Evolutionary conservation across 129 eudicot species (phyloP).

Genomic region (Chrysanthemum seticuspe): DNA sequence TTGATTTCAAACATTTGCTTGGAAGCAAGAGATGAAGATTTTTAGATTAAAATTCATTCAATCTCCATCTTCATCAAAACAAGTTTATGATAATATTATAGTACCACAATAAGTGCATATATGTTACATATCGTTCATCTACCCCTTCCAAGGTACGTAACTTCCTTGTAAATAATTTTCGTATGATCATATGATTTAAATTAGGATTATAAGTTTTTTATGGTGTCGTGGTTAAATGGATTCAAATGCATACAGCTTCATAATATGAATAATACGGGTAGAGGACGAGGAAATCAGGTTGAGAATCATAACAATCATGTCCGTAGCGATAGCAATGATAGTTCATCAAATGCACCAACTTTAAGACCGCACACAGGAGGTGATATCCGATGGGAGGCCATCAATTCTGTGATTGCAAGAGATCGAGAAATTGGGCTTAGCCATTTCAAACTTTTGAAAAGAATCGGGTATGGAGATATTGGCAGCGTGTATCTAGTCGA

Average conservation of each 20-base stretch:
- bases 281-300: neutral
- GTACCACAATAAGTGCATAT: neutral
- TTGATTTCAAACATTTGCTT: constrained; percentile 1
- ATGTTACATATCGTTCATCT: constrained; percentile 2
- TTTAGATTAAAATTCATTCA: neutral
- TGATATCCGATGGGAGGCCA: constrained; percentile 23
- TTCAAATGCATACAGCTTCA: constrained; percentile 5
- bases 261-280: constrained; percentile 12
- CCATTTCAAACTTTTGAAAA: constrained; percentile 21
- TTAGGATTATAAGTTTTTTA: no score
- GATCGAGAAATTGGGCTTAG: constrained; percentile 15
- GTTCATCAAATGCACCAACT: constrained; percentile 17
- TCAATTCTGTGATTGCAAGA: constrained; percentile 16
- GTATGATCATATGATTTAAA: neutral
- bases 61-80: constrained; percentile 14
- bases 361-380: constrained; percentile 24
- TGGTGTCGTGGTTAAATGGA: neutral
- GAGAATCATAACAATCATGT: neutral
- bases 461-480: constrained; percentile 21
- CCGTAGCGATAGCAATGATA: constrained; percentile 17
- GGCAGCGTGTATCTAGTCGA: constrained; percentile 22
- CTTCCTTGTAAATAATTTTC: neutral
- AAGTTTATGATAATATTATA: neutral
- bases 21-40: constrained; percentile 11
- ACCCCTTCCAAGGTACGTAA: constrained; percentile 6